Conservation (phyloP, 768 basidiomycete species). For the Psilocybe azurescens region DNA sequence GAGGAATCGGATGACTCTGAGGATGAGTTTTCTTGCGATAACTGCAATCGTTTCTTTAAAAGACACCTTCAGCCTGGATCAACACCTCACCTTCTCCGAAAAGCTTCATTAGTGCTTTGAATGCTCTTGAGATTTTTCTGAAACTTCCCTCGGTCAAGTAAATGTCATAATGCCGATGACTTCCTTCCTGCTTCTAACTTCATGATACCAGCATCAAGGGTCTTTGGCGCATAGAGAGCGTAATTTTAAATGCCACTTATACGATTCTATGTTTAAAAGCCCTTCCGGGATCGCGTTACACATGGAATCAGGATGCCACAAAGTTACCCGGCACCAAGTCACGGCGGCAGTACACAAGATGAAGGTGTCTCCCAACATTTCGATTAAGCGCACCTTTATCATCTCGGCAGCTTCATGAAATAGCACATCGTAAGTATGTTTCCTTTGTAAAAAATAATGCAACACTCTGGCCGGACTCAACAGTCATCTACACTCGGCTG, state of each 20-base stretch:
- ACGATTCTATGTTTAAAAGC: conserved; percentile 36
- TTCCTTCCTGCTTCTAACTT: not conserved
- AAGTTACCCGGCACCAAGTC: too few species aligned
- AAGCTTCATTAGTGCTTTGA: conserved; percentile 36
- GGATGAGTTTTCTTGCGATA: conserved; percentile 12
- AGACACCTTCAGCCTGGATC: conserved; percentile 10
- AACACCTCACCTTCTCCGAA: conserved; percentile 11
- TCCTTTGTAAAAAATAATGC: conserved; percentile 41
- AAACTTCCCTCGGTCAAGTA: conserved; percentile 20
- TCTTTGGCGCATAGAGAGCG: conserved; percentile 33
- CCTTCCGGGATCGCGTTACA: too few species aligned
- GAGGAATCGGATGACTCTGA: not conserved
- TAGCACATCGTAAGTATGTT: conserved; percentile 45
- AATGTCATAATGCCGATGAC: not conserved
- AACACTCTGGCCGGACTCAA: conserved; percentile 36
- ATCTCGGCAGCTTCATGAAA: conserved; percentile 44
- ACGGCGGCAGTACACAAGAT: too few species aligned
- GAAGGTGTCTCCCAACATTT: conserved; percentile 40
- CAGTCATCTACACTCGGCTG: conserved; percentile 40
- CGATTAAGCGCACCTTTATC: conserved; percentile 25
- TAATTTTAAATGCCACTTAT: conserved; percentile 37
- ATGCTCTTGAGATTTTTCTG: conserved; percentile 34
- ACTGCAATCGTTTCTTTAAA: conserved; percentile 13
- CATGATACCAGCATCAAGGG: conserved; percentile 26
- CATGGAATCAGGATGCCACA: too few species aligned